Evolutionary conservation across 2,329 filamentous ascomycete species (phyloP).

Genomic region (Onygenales sp.): DNA sequence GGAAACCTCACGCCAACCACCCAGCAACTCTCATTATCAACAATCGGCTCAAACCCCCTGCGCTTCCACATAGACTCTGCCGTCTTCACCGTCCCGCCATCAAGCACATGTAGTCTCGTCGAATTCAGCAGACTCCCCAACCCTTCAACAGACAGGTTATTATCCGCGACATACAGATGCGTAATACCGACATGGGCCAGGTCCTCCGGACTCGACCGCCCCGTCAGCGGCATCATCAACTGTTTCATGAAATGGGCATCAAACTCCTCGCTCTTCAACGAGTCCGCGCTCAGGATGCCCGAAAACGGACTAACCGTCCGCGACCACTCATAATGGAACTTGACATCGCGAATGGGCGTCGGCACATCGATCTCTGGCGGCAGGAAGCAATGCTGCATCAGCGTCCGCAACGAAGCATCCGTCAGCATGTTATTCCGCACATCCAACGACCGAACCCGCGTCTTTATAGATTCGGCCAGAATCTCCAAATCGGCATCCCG

Average conservation of each 20-base stretch:
- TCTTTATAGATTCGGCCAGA: conserved; percentile 43
- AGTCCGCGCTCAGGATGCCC: conserved; percentile 28
- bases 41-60: not conserved
- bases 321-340: conserved; percentile 10
- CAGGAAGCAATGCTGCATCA: conserved; percentile 44
- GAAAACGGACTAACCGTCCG: conserved; percentile 19
- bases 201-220: conserved; percentile 47
- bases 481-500: conserved; percentile 44
- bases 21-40: not conserved
- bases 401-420: conserved; percentile 42
- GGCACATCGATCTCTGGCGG: conserved; percentile 6
- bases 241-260: conserved; percentile 43
- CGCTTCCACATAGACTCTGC: conserved; percentile 6
- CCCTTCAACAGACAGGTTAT: conserved; percentile 47
- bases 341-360: conserved; percentile 15
- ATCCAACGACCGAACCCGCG: conserved; percentile 47
- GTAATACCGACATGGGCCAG: conserved; percentile 47
- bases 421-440: conserved; percentile 49
- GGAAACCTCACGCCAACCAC: conserved; percentile 24
- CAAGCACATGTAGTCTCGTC: conserved; percentile 44
- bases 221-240: conserved; percentile 41
- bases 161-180: conserved; percentile 50
- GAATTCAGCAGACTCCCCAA: conserved; percentile 44
- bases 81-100: conserved; percentile 40
- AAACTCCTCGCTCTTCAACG: conserved; percentile 38